Conservation (phyloP, 805 yeast species). For the Metschnikowia peoriensis region DNA sequence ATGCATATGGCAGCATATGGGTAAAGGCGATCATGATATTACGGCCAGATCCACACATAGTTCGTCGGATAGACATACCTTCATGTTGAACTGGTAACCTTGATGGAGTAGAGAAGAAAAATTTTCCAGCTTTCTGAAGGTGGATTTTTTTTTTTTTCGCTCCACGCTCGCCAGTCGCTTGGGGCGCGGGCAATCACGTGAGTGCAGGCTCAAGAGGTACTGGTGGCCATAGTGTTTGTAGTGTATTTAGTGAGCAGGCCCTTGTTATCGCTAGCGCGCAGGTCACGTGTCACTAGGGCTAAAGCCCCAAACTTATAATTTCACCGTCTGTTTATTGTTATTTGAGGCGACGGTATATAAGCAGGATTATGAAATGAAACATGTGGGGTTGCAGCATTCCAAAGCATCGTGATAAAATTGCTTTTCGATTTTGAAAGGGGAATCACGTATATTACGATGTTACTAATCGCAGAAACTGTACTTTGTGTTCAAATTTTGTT, state of each 20-base stretch:
- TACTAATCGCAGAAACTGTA: no score
- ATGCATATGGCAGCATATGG: not conserved
- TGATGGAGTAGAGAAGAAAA: constrained; percentile 26
- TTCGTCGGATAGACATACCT: constrained; percentile 34
- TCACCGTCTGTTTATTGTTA: not conserved
- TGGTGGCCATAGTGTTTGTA: not conserved
- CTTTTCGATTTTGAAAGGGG: no score
- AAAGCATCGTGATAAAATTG: no score
- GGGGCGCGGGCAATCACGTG: constrained; percentile 7
- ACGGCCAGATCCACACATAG: constrained; percentile 1
- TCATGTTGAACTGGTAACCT: constrained; percentile 42
- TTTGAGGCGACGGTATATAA: not conserved
- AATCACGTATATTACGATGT: no score
- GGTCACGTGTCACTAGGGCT: constrained; percentile 18
- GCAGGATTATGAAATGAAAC: no score
- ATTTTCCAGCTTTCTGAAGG: constrained; percentile 17
- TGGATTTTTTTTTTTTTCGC: constrained; percentile 17
- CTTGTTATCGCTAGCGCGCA: not conserved
- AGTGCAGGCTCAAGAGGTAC: constrained; percentile 5
- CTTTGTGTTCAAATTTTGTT: no score
- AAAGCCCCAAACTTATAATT: constrained; percentile 9
- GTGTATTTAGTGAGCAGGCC: not conserved
- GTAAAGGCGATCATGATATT: not conserved
- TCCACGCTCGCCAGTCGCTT: constrained; percentile 5
- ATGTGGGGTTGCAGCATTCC: no score